These are phyloP conservation scores for Pseudogymnoascus sp. DNA, from an alignment of 2,329 filamentous ascomycete genomes.

Conservation along the genomic window DNA sequence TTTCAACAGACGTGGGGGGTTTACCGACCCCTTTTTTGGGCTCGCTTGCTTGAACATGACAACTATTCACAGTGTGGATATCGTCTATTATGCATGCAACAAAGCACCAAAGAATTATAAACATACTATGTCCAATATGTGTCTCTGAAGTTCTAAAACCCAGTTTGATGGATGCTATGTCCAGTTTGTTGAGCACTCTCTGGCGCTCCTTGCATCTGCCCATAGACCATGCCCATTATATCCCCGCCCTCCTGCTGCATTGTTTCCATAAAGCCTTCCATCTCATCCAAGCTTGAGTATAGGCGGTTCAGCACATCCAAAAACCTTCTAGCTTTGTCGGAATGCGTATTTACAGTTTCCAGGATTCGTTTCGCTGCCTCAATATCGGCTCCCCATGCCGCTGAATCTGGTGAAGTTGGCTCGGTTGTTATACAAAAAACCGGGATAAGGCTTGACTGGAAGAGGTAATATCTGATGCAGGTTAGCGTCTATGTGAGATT, in stretches of 20 bases:
- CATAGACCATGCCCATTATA: constrained; percentile 4
- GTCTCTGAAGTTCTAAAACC: not conserved
- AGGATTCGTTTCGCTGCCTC: constrained; percentile 6
- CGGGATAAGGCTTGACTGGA: constrained; percentile 30
- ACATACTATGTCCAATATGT: not conserved
- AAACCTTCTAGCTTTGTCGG: not conserved
- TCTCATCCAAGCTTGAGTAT: constrained; percentile 2
- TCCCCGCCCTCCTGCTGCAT: not conserved
- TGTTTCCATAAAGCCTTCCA: constrained; percentile 2
- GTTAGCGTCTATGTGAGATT: not conserved
- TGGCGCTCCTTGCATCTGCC: constrained; percentile 1
- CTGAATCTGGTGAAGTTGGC: constrained; percentile 7
- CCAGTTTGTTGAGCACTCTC: constrained; percentile 3
- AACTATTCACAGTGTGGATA: not conserved
- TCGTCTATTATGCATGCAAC: not conserved
- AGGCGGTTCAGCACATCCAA: not conserved
- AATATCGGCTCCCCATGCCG: constrained; percentile 4
- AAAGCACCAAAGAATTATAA: not conserved
- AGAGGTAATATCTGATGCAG: constrained; percentile 28
- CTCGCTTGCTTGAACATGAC: not conserved
- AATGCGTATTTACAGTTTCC: constrained; percentile 3
- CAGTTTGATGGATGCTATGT: not conserved
- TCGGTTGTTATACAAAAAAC: constrained; percentile 14
- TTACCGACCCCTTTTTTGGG: not conserved
- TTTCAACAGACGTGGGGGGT: not conserved